Conservation (phyloP, 148 eudicot species). For the Chenopodium formosanum region DNA sequence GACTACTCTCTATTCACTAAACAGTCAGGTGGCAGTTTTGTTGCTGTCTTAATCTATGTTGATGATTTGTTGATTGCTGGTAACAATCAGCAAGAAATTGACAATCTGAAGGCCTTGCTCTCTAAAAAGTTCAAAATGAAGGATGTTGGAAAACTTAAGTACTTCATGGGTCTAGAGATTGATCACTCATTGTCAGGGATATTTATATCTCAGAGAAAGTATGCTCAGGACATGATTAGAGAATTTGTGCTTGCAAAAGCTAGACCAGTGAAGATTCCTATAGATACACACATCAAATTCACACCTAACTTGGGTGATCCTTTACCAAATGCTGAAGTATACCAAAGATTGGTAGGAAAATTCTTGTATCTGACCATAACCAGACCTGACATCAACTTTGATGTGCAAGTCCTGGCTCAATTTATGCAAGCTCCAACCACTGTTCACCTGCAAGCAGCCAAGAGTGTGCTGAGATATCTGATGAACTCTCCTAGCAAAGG, state of each 20-base stretch:
- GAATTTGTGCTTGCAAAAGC: neutral
- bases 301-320: neutral
- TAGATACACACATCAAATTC: neutral
- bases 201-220: neutral
- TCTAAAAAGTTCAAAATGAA: neutral
- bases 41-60: neutral
- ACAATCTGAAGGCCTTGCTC: neutral
- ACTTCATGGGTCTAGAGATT: neutral
- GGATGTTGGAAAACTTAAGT: neutral
- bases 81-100: neutral
- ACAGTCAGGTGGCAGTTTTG: fast-evolving
- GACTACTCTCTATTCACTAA: neutral
- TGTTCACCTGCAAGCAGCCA: neutral
- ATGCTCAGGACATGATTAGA: neutral
- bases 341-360: neutral
- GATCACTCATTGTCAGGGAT: too few relatives aligned
- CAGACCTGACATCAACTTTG: neutral
- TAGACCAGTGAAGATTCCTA: neutral
- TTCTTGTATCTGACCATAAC: neutral
- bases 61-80: neutral
- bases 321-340: neutral
- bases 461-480: neutral
- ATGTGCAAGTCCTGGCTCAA: neutral
- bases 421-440: neutral
- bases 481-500: neutral